A percentile compares a stretch with the other conserved stretches of the same genome.
These are phyloP conservation scores for Globisporangium cederbergense DNA, from an alignment of 352 stramenopile genomes.

Conservation along the genomic window DNA sequence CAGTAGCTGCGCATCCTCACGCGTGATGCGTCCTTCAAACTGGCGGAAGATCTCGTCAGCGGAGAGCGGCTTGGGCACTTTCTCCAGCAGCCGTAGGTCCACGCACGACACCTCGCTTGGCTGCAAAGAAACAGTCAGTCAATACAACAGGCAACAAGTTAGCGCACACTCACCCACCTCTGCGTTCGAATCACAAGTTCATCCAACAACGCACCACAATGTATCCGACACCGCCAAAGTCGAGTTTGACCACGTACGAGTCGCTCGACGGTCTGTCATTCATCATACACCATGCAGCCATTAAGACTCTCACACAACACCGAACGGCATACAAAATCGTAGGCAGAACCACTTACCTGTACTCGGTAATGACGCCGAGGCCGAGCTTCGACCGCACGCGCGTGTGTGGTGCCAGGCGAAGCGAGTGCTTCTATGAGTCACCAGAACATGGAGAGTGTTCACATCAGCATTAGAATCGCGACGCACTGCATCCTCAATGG, in stretches of 20 bases:
- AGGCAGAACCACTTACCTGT: conserved; percentile 21
- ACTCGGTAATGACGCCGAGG: conserved; percentile 22
- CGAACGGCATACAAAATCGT: not conserved
- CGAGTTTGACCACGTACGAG: conserved; percentile 37
- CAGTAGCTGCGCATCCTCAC: conserved; percentile 52
- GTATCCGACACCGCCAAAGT: conserved; percentile 40
- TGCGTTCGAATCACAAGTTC: not conserved
- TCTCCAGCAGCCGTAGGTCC: conserved; percentile 61
- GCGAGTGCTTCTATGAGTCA: conserved; percentile 22
- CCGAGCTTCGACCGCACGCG: conserved; percentile 37
- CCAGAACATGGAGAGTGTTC: not conserved
- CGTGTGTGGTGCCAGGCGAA: conserved; percentile 31
- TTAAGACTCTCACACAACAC: not conserved
- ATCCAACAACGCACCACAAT: conserved; percentile 15
- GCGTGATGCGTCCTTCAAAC: conserved; percentile 64
- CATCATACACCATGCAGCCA: not conserved
- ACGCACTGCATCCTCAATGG: not conserved
- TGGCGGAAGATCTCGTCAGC: conserved; percentile 59
- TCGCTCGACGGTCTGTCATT: conserved; percentile 25
- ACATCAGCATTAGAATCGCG: not conserved
- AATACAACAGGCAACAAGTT: conserved; percentile 1
- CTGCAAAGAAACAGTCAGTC: conserved; percentile 23
- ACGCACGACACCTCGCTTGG: conserved; percentile 49
- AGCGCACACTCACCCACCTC: not conserved
- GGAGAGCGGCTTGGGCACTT: conserved; percentile 66